Evolutionary conservation across 176 grass and related monocot genomes (phyloP).

Genomic region (Eleusine coracana): DNA sequence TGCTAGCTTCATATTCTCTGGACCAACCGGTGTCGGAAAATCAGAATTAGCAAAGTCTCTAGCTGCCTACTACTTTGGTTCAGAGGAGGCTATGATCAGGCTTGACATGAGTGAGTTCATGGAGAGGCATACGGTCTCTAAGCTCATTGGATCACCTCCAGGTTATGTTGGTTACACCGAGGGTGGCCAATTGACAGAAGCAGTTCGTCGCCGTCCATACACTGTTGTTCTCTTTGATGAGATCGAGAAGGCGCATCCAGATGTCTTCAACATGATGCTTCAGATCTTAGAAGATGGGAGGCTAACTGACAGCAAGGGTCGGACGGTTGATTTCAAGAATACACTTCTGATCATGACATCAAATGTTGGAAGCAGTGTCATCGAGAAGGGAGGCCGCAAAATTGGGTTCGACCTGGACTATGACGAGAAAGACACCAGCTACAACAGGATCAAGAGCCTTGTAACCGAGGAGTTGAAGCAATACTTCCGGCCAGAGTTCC

Average conservation of each 20-base stretch:
- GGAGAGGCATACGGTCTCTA: slow-evolving; percentile 94
- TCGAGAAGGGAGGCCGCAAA: slow-evolving; percentile 88
- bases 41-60: slow-evolving; percentile 91
- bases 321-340: slow-evolving; percentile 96
- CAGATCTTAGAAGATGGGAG: slow-evolving; percentile 98
- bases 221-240: slow-evolving; percentile 97
- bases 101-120: slow-evolving; percentile 99
- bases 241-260: slow-evolving; percentile 96
- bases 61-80: slow-evolving; percentile 90
- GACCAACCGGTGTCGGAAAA: slow-evolving; percentile 96
- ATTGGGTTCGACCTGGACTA: slow-evolving; percentile 91
- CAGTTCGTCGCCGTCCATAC: slow-evolving; percentile 86
- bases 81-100: slow-evolving; percentile 94
- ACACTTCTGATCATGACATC: slow-evolving; percentile 92
- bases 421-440: slow-evolving; percentile 92
- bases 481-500: slow-evolving; percentile 89
- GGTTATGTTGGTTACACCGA: slow-evolving; percentile 98
- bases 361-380: slow-evolving; percentile 91
- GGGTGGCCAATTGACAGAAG: slow-evolving; percentile 89
- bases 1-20: slow-evolving; percentile 98
- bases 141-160: slow-evolving; percentile 94
- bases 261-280: slow-evolving; percentile 99
- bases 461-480: slow-evolving; percentile 95
- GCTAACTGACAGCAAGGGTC: slow-evolving; percentile 88
- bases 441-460: slow-evolving; percentile 91